Evolutionary conservation across 495 filamentous ascomycete genomes (phyloP).

Genomic region (Hypoxylon rickii): DNA sequence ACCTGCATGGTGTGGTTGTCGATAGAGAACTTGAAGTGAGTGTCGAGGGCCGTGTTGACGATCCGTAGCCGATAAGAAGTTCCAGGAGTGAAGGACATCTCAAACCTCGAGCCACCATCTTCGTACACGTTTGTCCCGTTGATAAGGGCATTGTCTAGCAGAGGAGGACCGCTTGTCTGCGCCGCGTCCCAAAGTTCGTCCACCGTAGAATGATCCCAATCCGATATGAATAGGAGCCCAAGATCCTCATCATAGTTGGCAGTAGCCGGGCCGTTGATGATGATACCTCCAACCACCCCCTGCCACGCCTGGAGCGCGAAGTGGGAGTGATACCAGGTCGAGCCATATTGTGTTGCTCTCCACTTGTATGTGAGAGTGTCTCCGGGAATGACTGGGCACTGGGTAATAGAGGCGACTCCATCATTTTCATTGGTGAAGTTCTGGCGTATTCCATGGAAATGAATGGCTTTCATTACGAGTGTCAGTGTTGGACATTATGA

Average conservation of each 20-base stretch:
- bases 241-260: constrained; percentile 58
- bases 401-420: constrained; percentile 52
- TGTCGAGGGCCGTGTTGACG: constrained; percentile 60
- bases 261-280: constrained; percentile 55
- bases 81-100: constrained; percentile 48
- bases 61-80: constrained; percentile 58
- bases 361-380: constrained; percentile 55
- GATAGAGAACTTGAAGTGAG: constrained; percentile 53
- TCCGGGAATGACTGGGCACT: constrained; percentile 56
- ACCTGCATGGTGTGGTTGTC: constrained; percentile 57
- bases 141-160: constrained; percentile 53
- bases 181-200: constrained; percentile 44
- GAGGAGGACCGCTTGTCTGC: constrained; percentile 45
- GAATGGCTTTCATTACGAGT: constrained; percentile 40
- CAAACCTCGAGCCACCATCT: constrained; percentile 44
- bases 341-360: constrained; percentile 59
- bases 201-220: constrained; percentile 52
- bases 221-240: constrained; percentile 52
- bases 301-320: constrained; percentile 59
- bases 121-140: constrained; percentile 54
- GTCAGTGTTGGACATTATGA: background rate
- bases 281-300: constrained; percentile 53
- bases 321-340: constrained; percentile 67
- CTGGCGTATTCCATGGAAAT: constrained; percentile 59
- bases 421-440: constrained; percentile 44